Base-by-base conservation (phyloP, 2,329 filamentous ascomycete species). In the Neospermospora avenae region DNA sequence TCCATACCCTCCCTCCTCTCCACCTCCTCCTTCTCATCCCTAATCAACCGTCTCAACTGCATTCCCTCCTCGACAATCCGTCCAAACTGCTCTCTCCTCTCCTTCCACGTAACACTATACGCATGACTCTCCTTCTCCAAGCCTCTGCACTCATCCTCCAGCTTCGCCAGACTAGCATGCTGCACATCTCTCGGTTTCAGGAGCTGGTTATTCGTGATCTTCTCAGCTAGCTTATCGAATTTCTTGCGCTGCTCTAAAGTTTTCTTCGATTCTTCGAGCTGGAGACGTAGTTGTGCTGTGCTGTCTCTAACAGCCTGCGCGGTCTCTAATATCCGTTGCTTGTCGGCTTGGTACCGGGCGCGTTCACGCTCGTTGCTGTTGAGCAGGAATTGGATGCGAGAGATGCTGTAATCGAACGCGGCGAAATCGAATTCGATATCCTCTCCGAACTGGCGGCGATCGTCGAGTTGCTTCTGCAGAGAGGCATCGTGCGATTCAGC, bases 21-120 rank as follows among this genome's bases (percentile, higher is more conserved):
- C 0, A 95, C 90, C 75, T 96, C 92, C 73, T 96, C 93, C 77
- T 96, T 96, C 79, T 97, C 93, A 70, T 96, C 93, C 62, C 92
- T 86, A 70, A 98, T 96, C 73, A 96, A 81, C 52, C 90, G 82
- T 60, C 93, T 81, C 73, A 98, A 81, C 65, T 90, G 82, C 83
- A 90, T 89, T n/a, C 91, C 91, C 77, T 97, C 93, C 61, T 93
- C 90, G 72, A 96, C 90, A 69, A 98, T 93, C 58, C 85, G 83
- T 60, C 88, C 90, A 74, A 97, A 96, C 75, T 96, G 91, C 68
- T 91, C 89, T 63, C 89, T 81, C 41, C 93, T 82, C 75, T 96
- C 92, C 44, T 84, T 80, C 93, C 93, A 97, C 0, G 91, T 95
- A 65, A 81, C 83, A 52, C 85, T 88, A 73, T 96, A 96, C 39